phyloP scores from a whole-genome alignment of 129 eudicot genomes.

The Gnaphalium uliginosum region DNA sequence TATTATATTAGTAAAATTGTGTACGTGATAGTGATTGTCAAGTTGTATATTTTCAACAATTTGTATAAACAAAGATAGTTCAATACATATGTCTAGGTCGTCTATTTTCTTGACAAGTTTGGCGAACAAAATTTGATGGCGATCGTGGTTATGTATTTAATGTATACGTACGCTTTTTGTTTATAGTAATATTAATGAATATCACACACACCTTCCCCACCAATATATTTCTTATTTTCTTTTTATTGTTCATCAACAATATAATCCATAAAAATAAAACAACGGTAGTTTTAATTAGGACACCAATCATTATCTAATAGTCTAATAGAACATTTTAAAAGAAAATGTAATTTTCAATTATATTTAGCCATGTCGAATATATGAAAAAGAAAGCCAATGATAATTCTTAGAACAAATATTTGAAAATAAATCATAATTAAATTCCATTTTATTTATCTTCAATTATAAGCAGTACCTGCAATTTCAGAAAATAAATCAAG shows the following conservation, averaged over 20 bases:
- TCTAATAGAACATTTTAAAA: no score
- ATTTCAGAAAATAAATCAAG: no score
- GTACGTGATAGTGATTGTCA: not conserved
- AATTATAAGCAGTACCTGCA: no score
- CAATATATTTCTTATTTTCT: not conserved
- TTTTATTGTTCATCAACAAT: not conserved
- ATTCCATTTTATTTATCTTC: no score
- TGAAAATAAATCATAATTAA: no score
- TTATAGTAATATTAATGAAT: not conserved
- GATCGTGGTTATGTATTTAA: not conserved
- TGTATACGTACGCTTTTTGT: not conserved
- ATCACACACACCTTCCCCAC: slow-evolving; percentile 9
- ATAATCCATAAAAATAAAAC: not conserved
- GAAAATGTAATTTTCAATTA: no score
- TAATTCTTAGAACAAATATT: no score
- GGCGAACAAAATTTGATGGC: slow-evolving; percentile 17
- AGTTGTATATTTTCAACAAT: not conserved
- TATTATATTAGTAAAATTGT: not conserved
- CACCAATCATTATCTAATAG: no score
- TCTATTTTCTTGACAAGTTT: not conserved
- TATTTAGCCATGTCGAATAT: not conserved
- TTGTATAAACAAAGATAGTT: not conserved
- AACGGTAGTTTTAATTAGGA: not conserved
- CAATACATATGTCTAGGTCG: not conserved
- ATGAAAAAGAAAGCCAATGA: not conserved